phyloP scores from a whole-genome alignment of 768 basidiomycete genomes.

The Suillus brevipes region DNA sequence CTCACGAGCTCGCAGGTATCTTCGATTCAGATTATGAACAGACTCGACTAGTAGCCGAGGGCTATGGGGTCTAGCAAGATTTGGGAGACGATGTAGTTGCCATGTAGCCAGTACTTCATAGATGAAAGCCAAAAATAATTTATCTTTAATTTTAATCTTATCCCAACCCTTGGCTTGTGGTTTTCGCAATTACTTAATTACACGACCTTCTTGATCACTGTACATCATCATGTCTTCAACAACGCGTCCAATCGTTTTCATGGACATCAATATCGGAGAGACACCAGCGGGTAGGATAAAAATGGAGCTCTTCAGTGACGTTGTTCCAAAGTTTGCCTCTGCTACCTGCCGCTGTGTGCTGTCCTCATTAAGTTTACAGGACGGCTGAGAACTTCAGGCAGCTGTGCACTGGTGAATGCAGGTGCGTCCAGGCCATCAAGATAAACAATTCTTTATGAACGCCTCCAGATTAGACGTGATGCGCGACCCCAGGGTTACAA shows the following conservation, averaged over 20 bases:
- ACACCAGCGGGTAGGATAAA: constrained; percentile 93
- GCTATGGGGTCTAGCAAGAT: no score
- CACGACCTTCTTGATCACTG: background rate
- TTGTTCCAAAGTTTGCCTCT: constrained; percentile 82
- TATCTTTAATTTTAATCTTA: background rate
- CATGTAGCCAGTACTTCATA: no score
- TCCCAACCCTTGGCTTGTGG: background rate
- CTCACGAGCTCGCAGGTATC: no score
- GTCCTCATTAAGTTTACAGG: constrained; percentile 40
- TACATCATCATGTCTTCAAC: constrained; percentile 41
- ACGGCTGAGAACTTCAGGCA: constrained; percentile 99
- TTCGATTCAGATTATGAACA: no score
- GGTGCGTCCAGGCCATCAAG: constrained; percentile 45
- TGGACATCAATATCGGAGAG: constrained; percentile 96
- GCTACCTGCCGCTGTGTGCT: background rate
- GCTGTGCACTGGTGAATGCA: constrained; percentile 94
- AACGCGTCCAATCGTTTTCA: constrained; percentile 88
- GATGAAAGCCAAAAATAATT: no score
- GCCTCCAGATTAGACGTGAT: constrained; percentile 39
- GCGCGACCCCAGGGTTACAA: constrained; percentile 90
- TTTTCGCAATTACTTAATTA: background rate
- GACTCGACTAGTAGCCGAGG: no score
- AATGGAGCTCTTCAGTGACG: constrained; percentile 96
- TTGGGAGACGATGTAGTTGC: no score
- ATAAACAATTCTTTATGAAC: constrained; percentile 16